Evolutionary conservation across 1,284 basidiomycete species (phyloP), one percentile per base, ranked within the genome.

Genomic region (Amylostereum chailletii): DNA sequence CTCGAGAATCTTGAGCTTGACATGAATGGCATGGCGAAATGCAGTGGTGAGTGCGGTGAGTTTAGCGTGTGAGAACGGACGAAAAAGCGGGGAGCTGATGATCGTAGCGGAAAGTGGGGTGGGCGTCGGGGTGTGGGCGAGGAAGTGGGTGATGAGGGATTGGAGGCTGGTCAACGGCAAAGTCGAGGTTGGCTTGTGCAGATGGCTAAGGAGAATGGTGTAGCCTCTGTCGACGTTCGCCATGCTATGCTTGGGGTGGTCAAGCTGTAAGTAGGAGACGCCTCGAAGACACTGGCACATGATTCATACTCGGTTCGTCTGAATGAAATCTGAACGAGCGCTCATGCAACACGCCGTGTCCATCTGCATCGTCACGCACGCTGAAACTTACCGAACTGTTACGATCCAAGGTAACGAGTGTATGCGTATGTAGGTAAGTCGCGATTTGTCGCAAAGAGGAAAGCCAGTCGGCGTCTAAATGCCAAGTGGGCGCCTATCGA

Each of bases 71-170:
- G 72, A 70, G 47, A 77, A 70, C 0, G 76, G 72, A 26, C 69
- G 66, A 41, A 80, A 75, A 57, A 79, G 76, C 1, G 80, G 74
- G 40, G 81, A 82, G 37, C 77, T 76, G 50, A 87, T 72, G 34
- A 79, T 71, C 5, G 77, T 73, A n/a, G 81, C 85, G 0, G 80
- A 72, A 11, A 89, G 71, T 0, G 82, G 75, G 0, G 83, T 84
- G 2, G 85, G 79, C 1, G 74, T 67, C 3, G 74, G 59, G 33
- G 74, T 66, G 19, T 69, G 68, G 0, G 81, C 72, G 40, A 89
- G 75, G 55, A 85, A 80, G 54, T 86, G 77, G 2, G 81, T 71
- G 46, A 88, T 66, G 33, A 83, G 75, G 4, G 71, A 72, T 57
- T 82, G 78, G 31, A 86, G 66, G 0, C 78, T 76, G 32, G 66